These are phyloP conservation scores for Powellomyces hirtus DNA, from an alignment of 192 early-diverging fungal genomes.

Conservation along the genomic window DNA sequence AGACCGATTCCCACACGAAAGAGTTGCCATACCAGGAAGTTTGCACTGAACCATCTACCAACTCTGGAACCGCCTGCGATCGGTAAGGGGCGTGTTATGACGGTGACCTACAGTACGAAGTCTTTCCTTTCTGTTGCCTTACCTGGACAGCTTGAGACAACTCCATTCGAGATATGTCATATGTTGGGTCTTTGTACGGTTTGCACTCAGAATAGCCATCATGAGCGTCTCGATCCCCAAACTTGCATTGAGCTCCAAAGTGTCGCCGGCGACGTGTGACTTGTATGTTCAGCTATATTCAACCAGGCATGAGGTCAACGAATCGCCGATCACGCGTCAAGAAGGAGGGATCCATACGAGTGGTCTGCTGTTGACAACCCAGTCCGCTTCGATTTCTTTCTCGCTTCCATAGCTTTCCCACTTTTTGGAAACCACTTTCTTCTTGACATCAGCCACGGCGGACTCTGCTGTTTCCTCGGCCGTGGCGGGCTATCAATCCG, in stretches of 20 bases:
- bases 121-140: too few species aligned
- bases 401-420: slow-evolving; percentile 62
- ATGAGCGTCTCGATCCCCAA: slow-evolving; percentile 52
- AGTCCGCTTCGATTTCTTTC: slow-evolving; percentile 58
- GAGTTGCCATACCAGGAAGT: slow-evolving; percentile 42
- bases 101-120: too few species aligned
- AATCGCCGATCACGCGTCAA: not conserved
- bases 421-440: slow-evolving; percentile 32
- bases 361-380: slow-evolving; percentile 40
- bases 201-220: slow-evolving; percentile 50
- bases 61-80: slow-evolving; percentile 40
- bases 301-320: not conserved
- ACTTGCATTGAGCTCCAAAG: slow-evolving; percentile 47
- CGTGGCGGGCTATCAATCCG: not conserved
- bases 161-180: slow-evolving; percentile 51
- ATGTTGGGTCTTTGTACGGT: slow-evolving; percentile 52
- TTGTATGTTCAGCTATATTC: slow-evolving; percentile 40
- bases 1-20: not conserved
- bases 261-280: slow-evolving; percentile 43
- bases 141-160: slow-evolving; percentile 45
- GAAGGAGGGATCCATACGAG: slow-evolving; percentile 28
- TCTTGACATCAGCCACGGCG: slow-evolving; percentile 20
- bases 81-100: too few species aligned
- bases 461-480: not conserved
- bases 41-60: slow-evolving; percentile 39